Conservation (phyloP, 805 yeast species). For the Candida silvatica region DNA sequence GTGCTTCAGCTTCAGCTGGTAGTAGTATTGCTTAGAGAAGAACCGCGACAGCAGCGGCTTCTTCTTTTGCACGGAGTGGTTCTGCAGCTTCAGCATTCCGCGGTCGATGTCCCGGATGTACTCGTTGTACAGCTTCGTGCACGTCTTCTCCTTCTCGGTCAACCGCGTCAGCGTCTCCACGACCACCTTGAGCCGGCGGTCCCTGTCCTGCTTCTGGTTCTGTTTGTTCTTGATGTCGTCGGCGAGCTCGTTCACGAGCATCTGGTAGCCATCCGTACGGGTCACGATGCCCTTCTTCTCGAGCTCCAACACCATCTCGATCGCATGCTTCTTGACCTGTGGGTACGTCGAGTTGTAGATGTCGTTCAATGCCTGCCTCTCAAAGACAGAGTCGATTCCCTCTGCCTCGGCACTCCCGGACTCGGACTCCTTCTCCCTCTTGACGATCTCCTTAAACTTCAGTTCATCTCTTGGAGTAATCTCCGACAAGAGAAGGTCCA, state of each 20-base stretch:
- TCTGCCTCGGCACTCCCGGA: conserved; percentile 14
- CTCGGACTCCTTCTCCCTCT: conserved; percentile 28
- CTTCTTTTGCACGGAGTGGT: conserved; percentile 37
- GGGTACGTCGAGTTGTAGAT: conserved; percentile 43
- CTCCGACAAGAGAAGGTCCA: conserved; percentile 43
- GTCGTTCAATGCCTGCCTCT: conserved; percentile 32
- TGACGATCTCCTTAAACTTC: conserved; percentile 46
- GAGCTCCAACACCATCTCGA: conserved; percentile 68
- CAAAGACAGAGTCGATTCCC: conserved; percentile 16
- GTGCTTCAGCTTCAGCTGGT: conserved; percentile 61
- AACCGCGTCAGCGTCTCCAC: conserved; percentile 34
- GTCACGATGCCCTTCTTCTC: conserved; percentile 60
- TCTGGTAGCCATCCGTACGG: conserved; percentile 68
- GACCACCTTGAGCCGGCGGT: conserved; percentile 32
- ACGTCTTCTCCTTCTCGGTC: conserved; percentile 34
- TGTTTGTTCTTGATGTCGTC: conserved; percentile 54
- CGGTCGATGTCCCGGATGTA: conserved; percentile 39
- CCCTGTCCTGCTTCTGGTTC: conserved; percentile 32
- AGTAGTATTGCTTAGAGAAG: conserved; percentile 70
- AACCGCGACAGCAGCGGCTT: conserved; percentile 26
- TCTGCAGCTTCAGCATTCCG: conserved; percentile 34
- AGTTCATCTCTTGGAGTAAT: conserved; percentile 65
- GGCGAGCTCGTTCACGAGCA: conserved; percentile 74
- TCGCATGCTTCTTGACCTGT: conserved; percentile 66
- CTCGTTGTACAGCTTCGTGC: conserved; percentile 34